phyloP scores from a whole-genome alignment of 2,329 filamentous ascomycete species.

The Monosporascus sp. region DNA sequence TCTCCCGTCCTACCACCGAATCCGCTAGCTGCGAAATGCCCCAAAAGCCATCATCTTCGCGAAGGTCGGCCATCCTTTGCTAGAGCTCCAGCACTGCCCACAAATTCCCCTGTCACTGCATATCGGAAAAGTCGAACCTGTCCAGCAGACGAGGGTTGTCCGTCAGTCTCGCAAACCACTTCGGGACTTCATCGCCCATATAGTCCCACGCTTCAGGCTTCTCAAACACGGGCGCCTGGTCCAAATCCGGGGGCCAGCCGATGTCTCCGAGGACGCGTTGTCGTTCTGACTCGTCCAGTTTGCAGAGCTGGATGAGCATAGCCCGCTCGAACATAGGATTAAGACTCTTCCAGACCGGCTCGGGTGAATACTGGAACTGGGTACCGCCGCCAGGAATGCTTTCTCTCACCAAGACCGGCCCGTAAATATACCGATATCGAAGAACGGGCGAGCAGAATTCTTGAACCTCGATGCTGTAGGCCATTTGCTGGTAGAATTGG shows the following conservation, averaged over 20 bases:
- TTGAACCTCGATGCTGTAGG: neutral
- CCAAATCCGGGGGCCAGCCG: neutral
- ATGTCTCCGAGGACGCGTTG: neutral
- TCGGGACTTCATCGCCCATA: constrained; percentile 2
- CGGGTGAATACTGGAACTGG: neutral
- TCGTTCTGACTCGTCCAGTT: neutral
- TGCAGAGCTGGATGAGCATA: constrained; percentile 2
- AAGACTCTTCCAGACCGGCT: neutral
- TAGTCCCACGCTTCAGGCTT: constrained; percentile 7
- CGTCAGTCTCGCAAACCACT: neutral
- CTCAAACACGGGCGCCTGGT: neutral
- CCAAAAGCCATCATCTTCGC: no score
- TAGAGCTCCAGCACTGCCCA: no score
- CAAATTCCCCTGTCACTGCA: no score
- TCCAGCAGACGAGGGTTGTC: neutral
- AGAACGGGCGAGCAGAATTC: constrained; percentile 3
- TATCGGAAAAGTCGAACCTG: neutral
- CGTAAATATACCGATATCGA: constrained; percentile 3
- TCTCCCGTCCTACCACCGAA: no score
- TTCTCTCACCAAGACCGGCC: neutral
- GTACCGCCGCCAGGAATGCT: no score
- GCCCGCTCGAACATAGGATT: neutral
- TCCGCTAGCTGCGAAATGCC: no score
- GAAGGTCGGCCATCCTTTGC: no score
- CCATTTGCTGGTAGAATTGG: neutral